Conservation (phyloP, 441 rosid genomes). For the Adansonia rubrostipa region DNA sequence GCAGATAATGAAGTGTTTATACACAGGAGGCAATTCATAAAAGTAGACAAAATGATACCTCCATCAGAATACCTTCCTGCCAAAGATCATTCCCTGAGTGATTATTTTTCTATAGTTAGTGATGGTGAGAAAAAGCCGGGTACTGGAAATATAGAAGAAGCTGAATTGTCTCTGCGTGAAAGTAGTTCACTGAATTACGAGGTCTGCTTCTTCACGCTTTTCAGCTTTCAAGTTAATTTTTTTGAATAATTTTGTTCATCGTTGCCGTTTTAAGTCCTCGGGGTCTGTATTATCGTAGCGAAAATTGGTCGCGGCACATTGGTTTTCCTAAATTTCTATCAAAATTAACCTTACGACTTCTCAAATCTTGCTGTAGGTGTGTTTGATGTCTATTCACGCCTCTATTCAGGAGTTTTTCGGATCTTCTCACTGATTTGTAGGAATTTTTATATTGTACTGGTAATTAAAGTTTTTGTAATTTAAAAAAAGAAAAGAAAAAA, state of each 20-base stretch:
- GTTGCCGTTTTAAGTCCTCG: constrained; percentile 2
- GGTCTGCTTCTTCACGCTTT: constrained; percentile 45
- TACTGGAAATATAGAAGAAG: constrained; percentile 74
- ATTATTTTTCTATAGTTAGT: constrained; percentile 50
- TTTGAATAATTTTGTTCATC: not conserved
- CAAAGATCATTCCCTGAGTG: constrained; percentile 47
- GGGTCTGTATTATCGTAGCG: not conserved
- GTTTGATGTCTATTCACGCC: not conserved
- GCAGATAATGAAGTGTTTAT: constrained; percentile 70
- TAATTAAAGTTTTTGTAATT: not conserved
- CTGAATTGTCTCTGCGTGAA: constrained; percentile 81
- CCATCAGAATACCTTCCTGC: constrained; percentile 53
- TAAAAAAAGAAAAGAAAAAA: too few relatives aligned
- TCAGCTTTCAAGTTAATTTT: not conserved
- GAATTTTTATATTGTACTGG: not conserved
- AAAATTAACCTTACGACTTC: not conserved
- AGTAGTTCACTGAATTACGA: constrained; percentile 75
- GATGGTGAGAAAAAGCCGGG: constrained; percentile 54
- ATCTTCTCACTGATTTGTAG: constrained; percentile 1
- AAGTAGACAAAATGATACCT: constrained; percentile 47
- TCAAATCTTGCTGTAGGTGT: not conserved
- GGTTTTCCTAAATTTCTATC: constrained; percentile 4
- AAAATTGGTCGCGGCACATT: constrained; percentile 4
- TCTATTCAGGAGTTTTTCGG: not conserved
- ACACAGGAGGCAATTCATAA: constrained; percentile 58